Conservation (phyloP, 2,329 filamentous ascomycete genomes). For the Colletotrichum spaethianum region DNA sequence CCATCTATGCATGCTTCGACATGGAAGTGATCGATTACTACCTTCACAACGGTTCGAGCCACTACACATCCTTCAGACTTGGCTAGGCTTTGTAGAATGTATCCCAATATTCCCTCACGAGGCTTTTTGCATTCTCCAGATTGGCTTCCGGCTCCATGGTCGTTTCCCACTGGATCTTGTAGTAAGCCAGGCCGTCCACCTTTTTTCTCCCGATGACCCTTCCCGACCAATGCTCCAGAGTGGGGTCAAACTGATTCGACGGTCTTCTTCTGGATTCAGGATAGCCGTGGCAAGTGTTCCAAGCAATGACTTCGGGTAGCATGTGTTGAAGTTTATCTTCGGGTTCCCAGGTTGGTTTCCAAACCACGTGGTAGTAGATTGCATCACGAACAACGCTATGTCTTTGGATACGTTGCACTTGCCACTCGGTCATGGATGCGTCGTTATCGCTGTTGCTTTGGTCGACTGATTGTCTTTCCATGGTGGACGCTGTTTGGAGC, state of each 20-base stretch:
- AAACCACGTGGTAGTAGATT: constrained; percentile 6
- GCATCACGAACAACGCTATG: not conserved
- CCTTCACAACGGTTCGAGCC: not conserved
- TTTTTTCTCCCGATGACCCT: not conserved
- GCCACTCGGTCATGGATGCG: not conserved
- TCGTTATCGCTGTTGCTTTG: not conserved
- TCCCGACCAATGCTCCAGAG: constrained; percentile 6
- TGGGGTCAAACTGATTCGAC: not conserved
- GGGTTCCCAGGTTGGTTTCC: constrained; percentile 10
- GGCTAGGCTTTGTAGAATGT: not conserved
- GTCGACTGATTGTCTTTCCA: not conserved
- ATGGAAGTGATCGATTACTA: not conserved
- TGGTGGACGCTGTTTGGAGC: not conserved
- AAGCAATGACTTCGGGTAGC: not conserved
- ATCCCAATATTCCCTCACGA: not conserved
- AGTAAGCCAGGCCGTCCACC: not conserved
- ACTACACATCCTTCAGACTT: not conserved
- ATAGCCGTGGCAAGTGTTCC: constrained; percentile 4
- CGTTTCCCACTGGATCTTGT: constrained; percentile 1
- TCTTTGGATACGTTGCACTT: not conserved
- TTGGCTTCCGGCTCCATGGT: constrained; percentile 12
- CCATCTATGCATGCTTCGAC: not conserved
- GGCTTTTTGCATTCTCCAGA: not conserved
- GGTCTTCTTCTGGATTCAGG: not conserved
- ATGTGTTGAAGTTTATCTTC: constrained; percentile 9